Evolutionary conservation across 805 yeast genomes (phyloP).

Genomic region (Yarrowia deformans): DNA sequence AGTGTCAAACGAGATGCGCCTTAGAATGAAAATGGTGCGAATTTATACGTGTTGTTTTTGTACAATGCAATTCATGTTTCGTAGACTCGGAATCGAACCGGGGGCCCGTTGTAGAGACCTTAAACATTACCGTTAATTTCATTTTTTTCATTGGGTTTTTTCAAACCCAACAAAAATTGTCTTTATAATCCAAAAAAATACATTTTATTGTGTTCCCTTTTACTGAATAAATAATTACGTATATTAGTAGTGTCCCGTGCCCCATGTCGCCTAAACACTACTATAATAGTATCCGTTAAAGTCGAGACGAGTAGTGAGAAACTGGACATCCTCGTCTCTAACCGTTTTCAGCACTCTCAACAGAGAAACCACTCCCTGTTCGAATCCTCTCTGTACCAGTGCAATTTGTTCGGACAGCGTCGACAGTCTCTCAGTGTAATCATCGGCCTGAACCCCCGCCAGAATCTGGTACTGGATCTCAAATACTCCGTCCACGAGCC

Average conservation of each 20-base stretch:
- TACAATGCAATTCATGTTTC: no score
- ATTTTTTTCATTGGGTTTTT: no score
- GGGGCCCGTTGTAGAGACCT: no score
- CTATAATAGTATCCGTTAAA: constrained; percentile 49
- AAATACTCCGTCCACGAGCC: constrained; percentile 44
- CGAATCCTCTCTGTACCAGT: constrained; percentile 43
- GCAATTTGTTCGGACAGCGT: constrained; percentile 42
- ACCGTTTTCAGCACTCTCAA: constrained; percentile 46
- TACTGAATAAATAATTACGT: neutral
- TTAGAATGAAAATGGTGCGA: no score
- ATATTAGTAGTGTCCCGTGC: no score
- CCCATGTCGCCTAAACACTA: neutral
- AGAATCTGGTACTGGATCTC: constrained; percentile 42
- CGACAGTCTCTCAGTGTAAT: constrained; percentile 41
- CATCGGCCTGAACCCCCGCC: constrained; percentile 19
- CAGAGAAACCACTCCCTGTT: constrained; percentile 44
- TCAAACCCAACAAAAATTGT: no score
- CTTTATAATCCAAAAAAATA: no score
- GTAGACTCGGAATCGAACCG: no score
- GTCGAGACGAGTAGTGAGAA: constrained; percentile 50
- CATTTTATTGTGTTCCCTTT: no score
- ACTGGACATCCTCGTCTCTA: constrained; percentile 50
- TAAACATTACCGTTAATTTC: no score
- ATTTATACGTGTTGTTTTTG: no score
- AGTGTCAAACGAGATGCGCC: no score